A percentile compares a stretch with the other conserved stretches of the same genome.
These are phyloP conservation scores for Hypericum androsaemum DNA, from an alignment of 345 rosid species.

Conservation along the genomic window DNA sequence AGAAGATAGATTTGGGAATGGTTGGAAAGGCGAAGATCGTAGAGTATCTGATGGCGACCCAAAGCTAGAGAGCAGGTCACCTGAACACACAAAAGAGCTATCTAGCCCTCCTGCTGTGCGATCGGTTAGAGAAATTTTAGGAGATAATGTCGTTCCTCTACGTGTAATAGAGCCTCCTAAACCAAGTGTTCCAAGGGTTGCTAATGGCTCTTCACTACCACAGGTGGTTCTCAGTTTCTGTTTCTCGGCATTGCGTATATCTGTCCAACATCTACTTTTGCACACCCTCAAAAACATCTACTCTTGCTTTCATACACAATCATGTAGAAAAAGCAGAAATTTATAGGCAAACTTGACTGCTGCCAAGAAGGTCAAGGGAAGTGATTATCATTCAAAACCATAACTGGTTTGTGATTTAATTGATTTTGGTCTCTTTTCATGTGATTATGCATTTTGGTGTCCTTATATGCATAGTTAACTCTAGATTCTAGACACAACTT, in stretches of 20 bases:
- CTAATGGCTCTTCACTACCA: slow-evolving; percentile 34
- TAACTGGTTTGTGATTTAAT: no score
- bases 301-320: no score
- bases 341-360: no score
- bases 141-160: slow-evolving; percentile 55
- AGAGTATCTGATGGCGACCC: slow-evolving; percentile 45
- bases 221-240: slow-evolving; percentile 38
- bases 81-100: slow-evolving; percentile 58
- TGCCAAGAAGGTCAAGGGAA: no score
- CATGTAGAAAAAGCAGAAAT: no score
- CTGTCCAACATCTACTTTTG: not conserved
- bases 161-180: slow-evolving; percentile 86
- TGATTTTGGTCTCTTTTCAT: no score
- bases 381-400: no score
- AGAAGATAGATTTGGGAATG: slow-evolving; percentile 84
- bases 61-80: slow-evolving; percentile 55
- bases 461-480: no score
- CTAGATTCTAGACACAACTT: no score
- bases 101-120: slow-evolving; percentile 75
- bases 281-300: no score
- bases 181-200: slow-evolving; percentile 40
- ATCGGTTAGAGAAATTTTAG: slow-evolving; percentile 86
- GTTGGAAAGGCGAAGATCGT: slow-evolving; percentile 45
- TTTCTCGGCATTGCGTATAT: not conserved
- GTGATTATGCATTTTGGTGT: no score